These are phyloP conservation scores for Colletotrichum orchidophilum DNA, from an alignment of 2,329 filamentous ascomycete genomes.

Conservation along the genomic window DNA sequence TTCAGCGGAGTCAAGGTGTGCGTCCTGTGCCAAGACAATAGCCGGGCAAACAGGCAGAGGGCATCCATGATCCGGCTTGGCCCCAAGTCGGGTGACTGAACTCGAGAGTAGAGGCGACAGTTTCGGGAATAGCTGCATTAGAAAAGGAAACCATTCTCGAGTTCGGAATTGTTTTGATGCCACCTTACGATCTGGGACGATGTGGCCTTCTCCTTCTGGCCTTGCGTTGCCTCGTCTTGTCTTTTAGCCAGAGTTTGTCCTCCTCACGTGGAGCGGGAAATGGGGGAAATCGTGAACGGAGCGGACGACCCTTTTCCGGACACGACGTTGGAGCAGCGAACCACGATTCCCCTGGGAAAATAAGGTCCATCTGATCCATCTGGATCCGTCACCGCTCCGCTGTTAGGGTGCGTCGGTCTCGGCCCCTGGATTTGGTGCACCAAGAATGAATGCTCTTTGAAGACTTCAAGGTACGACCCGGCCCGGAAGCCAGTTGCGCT, in stretches of 20 bases:
- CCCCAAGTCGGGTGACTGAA: not conserved
- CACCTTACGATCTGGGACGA: not conserved
- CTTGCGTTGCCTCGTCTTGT: not conserved
- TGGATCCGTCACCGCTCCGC: conserved; percentile 12
- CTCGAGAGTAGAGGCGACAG: not conserved
- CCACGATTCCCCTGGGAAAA: conserved; percentile 14
- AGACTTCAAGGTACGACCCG: conserved; percentile 10
- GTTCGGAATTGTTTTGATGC: not conserved
- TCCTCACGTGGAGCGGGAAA: not conserved
- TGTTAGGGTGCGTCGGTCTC: conserved; percentile 9
- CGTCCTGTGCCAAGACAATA: conserved; percentile 20
- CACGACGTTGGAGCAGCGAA: not conserved
- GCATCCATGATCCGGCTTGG: conserved; percentile 21
- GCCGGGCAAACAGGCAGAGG: conserved; percentile 2
- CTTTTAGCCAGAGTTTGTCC: not conserved
- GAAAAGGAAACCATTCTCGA: not conserved
- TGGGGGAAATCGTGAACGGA: not conserved
- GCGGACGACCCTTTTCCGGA: not conserved
- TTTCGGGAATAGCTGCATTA: not conserved
- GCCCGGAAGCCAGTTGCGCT: not conserved
- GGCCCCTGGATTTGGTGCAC: not conserved
- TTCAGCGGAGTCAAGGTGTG: not conserved
- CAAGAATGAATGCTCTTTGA: not conserved
- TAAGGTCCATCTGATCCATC: conserved; percentile 13
- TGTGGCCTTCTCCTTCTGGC: not conserved